Base-by-base conservation (phyloP, 2,329 filamentous ascomycete genomes). In the Aspergillus candidus region DNA sequence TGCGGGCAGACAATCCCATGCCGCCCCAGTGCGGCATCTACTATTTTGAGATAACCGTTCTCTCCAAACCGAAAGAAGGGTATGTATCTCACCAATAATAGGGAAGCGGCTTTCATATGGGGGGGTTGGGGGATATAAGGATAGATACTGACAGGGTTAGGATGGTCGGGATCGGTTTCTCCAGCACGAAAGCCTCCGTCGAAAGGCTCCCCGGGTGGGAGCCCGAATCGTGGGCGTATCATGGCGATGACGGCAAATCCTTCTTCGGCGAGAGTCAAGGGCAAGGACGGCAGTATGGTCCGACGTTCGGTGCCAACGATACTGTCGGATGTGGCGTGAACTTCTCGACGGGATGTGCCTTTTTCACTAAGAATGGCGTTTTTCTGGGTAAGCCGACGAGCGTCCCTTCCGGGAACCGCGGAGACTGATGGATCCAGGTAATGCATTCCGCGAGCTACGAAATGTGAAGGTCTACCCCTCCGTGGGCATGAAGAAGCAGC, bases 11-110 rank as follows among this genome's bases (percentile, higher is more conserved):
- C 64, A 76, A 89, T 62, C 79, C 83, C 38, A 96, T 97, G 81
- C 89, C 93, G 4, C 76, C 82, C 31, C 85, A 94, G 59, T 93
- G 87, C 54, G 93, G 93, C 2, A 84, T 98, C 47, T 98, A 95
- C 66, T 98, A 98, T 65, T 98, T 82, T 60, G 93, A 98, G 58
- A 74, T 82, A 30, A 79, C 78, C 7, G 77, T 88, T 38, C 63
- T 83, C 40, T 78, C 80, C 6, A 80, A 82, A 57, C 79, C 78
- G 40, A 82, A 83, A 60, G 83, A 86, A 56, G 80, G 79, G 80
- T 82, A 72, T 52, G 76, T 43, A 17, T 40, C 15, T 38, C 30
- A 30, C 38, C 35, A 8, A 14, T 17, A 22, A 42, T 30, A 13
- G 35, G n/a, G 11, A 14, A 18, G 18, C 4, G 18, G 6, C 6